A percentile compares a stretch with the other conserved stretches of the same genome.
Conservation (phyloP, 208 protist species). For the Kentomonas sorsogonicus region DNA sequence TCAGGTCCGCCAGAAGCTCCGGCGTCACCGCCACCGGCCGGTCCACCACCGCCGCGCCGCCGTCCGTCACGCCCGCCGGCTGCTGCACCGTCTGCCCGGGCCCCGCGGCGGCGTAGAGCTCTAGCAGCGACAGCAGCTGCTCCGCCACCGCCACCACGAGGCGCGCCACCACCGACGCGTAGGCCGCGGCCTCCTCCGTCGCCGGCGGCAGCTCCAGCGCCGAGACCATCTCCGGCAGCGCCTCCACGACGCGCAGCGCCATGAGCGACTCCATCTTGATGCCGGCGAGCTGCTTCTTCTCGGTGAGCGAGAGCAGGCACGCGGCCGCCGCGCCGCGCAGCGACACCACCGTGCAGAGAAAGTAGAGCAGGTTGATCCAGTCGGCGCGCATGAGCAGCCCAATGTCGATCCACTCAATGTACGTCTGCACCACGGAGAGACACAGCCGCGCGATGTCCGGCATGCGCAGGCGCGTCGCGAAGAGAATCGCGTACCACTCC, state of each 20-base stretch:
- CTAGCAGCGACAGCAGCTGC: slow-evolving; percentile 56
- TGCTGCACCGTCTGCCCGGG: background rate
- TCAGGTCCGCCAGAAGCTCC: slow-evolving; percentile 24
- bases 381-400: slow-evolving; percentile 46
- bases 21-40: slow-evolving; percentile 21
- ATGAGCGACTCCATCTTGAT: slow-evolving; percentile 58
- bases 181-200: slow-evolving; percentile 35
- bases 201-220: slow-evolving; percentile 41
- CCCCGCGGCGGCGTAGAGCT: slow-evolving; percentile 16
- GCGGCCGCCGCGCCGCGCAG: slow-evolving; percentile 47
- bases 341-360: slow-evolving; percentile 32
- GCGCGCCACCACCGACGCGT: slow-evolving; percentile 30
- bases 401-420: slow-evolving; percentile 80
- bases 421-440: slow-evolving; percentile 53
- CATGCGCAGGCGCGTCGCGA: slow-evolving; percentile 35
- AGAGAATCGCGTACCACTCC: slow-evolving; percentile 55
- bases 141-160: slow-evolving; percentile 46
- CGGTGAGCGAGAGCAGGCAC: slow-evolving; percentile 53
- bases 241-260: slow-evolving; percentile 46
- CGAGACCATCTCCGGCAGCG: slow-evolving; percentile 49
- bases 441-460: slow-evolving; percentile 54
- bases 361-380: slow-evolving; percentile 76
- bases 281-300: slow-evolving; percentile 76
- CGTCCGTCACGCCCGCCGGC: slow-evolving; percentile 8
- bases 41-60: slow-evolving; percentile 23